Evolutionary conservation across 2,329 filamentous ascomycete genomes (phyloP), one percentile per base, ranked within the genome.

Genomic region (Fusarium sp.): DNA sequence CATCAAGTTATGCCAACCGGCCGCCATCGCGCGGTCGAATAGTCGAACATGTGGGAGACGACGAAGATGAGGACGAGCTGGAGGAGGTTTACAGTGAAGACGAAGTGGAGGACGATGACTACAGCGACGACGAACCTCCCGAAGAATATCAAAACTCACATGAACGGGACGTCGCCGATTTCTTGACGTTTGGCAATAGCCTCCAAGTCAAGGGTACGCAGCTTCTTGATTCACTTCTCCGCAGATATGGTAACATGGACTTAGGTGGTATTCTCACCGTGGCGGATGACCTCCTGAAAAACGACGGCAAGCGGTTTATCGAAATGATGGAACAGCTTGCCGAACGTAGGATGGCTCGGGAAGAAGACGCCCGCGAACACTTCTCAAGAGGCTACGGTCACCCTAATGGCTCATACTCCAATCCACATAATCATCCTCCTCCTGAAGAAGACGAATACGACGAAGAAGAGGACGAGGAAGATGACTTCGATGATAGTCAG

Each of bases 281-380:
- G 79, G 96, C 96, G 82, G 96, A 99, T 86, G 96, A 99, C 84
- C 88, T 99, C 74, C 89, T 99, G 72, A 98, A 98, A 83, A 99
- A 99, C 83, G 96, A 99, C 83, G 96, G 96, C 78, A 97, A 97
- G 83, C 97, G 97, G 80, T 99, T 99, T 85, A 99, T 99, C 83
- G 96, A 99, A 82, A 99, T 99, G 96, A 99, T 99, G 96, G 96
- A 99, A 82, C 95, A 98, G 84, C 89, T 99, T 77, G 96, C 96
- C 41, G 96, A 99, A 84, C 93, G 95, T 78, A 91, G 96, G 77
- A 98, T 99, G 95, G 94, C 95, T 79, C 92, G 96, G 76, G 95
- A 98, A 85, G 95, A 96, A 83, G 94, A 98, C 80, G 93, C 94
- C 42, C 76, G 81, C 70, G 86, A 89, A 74, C 86, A 89, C 76